Percentiles rank a stretch among this genome's conserved stretches.
Conservation (phyloP, 306 rosid genomes). For the Ormosia semicastrata region DNA sequence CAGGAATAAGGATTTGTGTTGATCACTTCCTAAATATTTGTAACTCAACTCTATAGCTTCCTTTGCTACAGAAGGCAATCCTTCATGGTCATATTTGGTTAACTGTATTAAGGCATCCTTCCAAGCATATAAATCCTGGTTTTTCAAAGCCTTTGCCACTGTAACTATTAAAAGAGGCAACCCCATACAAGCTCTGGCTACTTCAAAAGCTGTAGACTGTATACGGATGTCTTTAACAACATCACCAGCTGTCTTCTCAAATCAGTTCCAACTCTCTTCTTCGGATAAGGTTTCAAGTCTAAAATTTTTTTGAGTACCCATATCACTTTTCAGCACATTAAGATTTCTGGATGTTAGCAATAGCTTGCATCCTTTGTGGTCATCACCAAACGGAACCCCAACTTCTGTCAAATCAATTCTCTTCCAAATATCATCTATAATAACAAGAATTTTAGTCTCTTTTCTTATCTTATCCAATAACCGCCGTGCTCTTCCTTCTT, state of each 20-base stretch:
- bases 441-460: background rate
- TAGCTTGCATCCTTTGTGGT: background rate
- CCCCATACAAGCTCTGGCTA: background rate
- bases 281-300: background rate
- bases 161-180: constrained; percentile 1
- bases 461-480: background rate
- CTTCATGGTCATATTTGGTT: background rate
- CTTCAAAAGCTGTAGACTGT: background rate
- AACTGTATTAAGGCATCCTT: background rate
- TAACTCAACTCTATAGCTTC: background rate
- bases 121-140: background rate
- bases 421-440: background rate
- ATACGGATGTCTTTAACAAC: background rate
- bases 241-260: background rate
- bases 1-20: too few relatives aligned
- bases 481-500: background rate
- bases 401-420: background rate
- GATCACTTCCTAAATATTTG: background rate
- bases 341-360: background rate
- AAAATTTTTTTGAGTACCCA: background rate
- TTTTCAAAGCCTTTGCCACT: background rate
- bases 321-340: background rate
- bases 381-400: background rate
- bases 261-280: background rate
- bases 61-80: too few relatives aligned